Conservation (phyloP, 2,329 filamentous ascomycete species). For the Colletotrichum sp. region DNA sequence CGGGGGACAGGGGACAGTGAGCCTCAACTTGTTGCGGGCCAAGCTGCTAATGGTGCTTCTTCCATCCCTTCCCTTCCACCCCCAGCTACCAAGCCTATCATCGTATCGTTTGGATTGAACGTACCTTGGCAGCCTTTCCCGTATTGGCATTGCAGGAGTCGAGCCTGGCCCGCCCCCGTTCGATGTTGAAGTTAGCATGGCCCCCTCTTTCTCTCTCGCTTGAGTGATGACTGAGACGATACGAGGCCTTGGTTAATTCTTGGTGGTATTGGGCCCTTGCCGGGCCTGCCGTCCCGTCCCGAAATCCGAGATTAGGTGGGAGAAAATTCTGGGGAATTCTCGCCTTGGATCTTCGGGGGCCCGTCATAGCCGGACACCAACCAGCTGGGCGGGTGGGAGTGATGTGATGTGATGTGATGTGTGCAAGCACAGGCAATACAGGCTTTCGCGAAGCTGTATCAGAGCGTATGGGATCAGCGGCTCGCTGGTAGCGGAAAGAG, state of each 20-base stretch:
- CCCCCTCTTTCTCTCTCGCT: neutral
- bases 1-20: constrained; percentile 1
- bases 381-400: neutral
- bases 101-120: constrained; percentile 19
- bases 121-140: constrained; percentile 5
- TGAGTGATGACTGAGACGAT: neutral
- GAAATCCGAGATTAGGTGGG: neutral
- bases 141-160: neutral
- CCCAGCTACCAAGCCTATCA: constrained; percentile 13
- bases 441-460: constrained; percentile 18
- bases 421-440: constrained; percentile 7
- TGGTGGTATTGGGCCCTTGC: neutral
- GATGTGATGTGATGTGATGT: neutral
- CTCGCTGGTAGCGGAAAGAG: neutral
- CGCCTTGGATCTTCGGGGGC: neutral
- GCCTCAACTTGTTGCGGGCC: neutral
- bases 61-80: constrained; percentile 7
- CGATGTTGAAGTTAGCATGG: neutral
- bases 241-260: neutral
- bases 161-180: neutral
- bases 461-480: constrained; percentile 18
- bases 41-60: constrained; percentile 1
- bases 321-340: neutral
- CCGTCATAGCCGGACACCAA: neutral
- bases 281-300: neutral